Base-by-base conservation (phyloP, 106 monocot species). In the Apostasia shenzhenica region DNA sequence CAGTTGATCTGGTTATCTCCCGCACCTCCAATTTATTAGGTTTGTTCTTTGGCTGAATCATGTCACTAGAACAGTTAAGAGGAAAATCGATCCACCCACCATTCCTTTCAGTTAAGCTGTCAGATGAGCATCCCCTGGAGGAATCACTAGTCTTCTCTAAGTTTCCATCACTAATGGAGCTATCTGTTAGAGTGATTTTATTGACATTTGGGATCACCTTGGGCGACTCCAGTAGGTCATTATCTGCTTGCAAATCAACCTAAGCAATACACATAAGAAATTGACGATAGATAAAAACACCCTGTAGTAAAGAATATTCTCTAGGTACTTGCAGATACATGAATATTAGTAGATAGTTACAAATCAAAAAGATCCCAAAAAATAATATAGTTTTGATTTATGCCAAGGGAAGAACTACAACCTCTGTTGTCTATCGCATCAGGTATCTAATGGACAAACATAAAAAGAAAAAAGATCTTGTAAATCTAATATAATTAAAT, bases 161-260 rank as follows among this genome's bases (percentile, higher is more conserved):
- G 37, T 57, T 63, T n/a, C 53, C 59, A 48, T 48, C 58, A 64
- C 69, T 71, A 6, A 12, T 48, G 66, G 55, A 67, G 53, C 41
- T 72, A 38, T 84, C 89, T 61, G 70, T 59, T 46, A 85, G 80
- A 51, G 41, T 66, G 39, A 86, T 78, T 48, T 44, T 73, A 41
- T 71, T 60, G 13, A 82, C 54, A 45, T 73, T 72, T 4, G 79
- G 79, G 63, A 95, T 76, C 2, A 58, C 73, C 81, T 87, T 76
- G 12, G 87, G 85, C 55, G 77, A 90, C 48, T 79, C 82, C 57
- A 79, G 57, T 8, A 58, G n/a, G 43, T 73, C 78, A 59, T 88
- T 78, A 58, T 76, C 71, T 9, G 40, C 71, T 59, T 43, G 63
- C 54, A 55, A 67, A 67, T 62, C 77, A 71, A 92, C 85, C 97